A percentile compares a stretch with the other conserved stretches of the same genome.
Evolutionary conservation across 106 monocot species (phyloP).

Genomic region (Dendrobium catenatum): DNA sequence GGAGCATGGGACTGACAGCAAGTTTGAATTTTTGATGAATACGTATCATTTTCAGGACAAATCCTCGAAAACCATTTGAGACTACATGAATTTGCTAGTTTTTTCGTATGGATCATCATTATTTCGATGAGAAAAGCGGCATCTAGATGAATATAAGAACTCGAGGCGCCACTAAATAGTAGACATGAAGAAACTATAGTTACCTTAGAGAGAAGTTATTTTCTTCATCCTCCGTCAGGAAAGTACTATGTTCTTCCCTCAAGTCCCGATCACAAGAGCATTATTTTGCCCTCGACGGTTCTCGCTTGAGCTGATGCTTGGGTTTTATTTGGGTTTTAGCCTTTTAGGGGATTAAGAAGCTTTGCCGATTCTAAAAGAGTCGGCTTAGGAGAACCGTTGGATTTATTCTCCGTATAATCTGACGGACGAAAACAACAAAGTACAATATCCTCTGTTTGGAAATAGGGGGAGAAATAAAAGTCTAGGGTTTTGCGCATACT

Average conservation of each 20-base stretch:
- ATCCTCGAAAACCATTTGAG: neutral
- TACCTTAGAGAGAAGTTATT: neutral
- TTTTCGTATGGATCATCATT: neutral
- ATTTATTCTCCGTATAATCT: too few relatives aligned
- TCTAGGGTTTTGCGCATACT: too few relatives aligned
- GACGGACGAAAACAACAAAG: too few relatives aligned
- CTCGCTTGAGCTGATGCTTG: too few relatives aligned
- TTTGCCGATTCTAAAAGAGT: too few relatives aligned
- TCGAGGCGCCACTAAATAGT: neutral
- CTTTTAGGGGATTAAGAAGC: too few relatives aligned
- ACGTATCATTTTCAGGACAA: neutral
- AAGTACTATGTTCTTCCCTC: neutral
- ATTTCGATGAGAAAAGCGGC: neutral
- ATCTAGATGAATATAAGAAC: neutral
- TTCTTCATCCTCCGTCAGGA: neutral
- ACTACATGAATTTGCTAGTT: neutral
- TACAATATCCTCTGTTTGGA: too few relatives aligned
- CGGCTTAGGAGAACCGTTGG: too few relatives aligned
- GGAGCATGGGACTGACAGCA: neutral
- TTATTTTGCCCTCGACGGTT: too few relatives aligned
- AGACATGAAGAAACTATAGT: neutral
- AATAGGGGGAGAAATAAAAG: too few relatives aligned
- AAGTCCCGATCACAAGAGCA: too few relatives aligned
- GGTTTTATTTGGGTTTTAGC: too few relatives aligned
- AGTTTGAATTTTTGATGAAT: conserved; percentile 2